A percentile compares a stretch with the other conserved stretches of the same genome.
phyloP scores from a whole-genome alignment of 1,139 yeast species.

The Kodamaea sp. region DNA sequence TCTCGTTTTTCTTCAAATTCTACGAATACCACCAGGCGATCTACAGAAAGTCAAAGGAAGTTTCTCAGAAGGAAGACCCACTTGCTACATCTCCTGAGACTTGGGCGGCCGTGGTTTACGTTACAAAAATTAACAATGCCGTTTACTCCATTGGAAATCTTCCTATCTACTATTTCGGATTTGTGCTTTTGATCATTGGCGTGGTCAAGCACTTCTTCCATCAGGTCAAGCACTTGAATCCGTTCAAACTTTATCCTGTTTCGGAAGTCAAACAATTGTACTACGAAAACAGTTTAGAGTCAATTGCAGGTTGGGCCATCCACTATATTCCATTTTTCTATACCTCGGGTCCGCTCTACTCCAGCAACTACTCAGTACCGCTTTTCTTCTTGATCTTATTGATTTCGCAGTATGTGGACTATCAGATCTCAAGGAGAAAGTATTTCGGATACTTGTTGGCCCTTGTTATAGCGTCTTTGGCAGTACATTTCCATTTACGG shows the following conservation, averaged over 20 bases:
- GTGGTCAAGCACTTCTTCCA: slow-evolving; percentile 22
- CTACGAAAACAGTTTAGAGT: slow-evolving; percentile 27
- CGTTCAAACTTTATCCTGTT: slow-evolving; percentile 22
- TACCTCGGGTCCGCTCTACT: slow-evolving; percentile 34
- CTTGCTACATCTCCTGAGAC: slow-evolving; percentile 32
- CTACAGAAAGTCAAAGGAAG: slow-evolving; percentile 29
- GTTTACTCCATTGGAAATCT: slow-evolving; percentile 41
- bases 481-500: slow-evolving; percentile 20
- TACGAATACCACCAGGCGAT: slow-evolving; percentile 39
- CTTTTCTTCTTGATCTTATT: slow-evolving; percentile 37
- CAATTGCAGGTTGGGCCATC: slow-evolving; percentile 35
- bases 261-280: slow-evolving; percentile 20
- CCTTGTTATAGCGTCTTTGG: slow-evolving; percentile 13
- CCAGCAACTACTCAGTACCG: slow-evolving; percentile 43
- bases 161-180: slow-evolving; percentile 32
- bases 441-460: slow-evolving; percentile 19
- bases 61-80: slow-evolving; percentile 29
- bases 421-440: slow-evolving; percentile 24
- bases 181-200: slow-evolving; percentile 23
- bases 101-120: slow-evolving; percentile 40
- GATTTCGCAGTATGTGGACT: slow-evolving; percentile 33
- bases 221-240: slow-evolving; percentile 31
- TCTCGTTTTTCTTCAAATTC: slow-evolving; percentile 29
- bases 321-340: slow-evolving; percentile 38
- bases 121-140: slow-evolving; percentile 33